Conservation (phyloP, 257 asterid species). For the Solanum lycopersicoides region DNA sequence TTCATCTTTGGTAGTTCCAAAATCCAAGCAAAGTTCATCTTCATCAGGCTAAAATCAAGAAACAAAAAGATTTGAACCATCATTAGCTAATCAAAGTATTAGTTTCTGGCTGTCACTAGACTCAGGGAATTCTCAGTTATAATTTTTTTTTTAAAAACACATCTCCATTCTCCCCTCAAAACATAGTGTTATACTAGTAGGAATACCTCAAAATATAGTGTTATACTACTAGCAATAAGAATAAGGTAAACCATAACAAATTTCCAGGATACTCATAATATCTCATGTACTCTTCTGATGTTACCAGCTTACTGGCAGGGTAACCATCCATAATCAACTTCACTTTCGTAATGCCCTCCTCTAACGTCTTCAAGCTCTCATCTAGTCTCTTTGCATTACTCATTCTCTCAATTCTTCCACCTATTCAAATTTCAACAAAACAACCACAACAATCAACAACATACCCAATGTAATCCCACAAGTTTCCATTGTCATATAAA, state of each 20-base stretch:
- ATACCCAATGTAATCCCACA: not conserved
- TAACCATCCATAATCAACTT: constrained; percentile 6
- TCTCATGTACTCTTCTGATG: constrained; percentile 9
- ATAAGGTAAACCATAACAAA: not conserved
- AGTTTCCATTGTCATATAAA: not conserved
- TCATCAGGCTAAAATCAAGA: not conserved
- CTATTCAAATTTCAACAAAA: not conserved
- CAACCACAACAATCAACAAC: not conserved
- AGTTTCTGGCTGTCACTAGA: not conserved
- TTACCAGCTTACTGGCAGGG: constrained; percentile 1
- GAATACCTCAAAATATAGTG: not conserved
- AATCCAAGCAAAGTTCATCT: not conserved
- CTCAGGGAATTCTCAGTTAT: not conserved
- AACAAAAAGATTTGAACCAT: not conserved
- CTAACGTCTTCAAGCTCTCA: constrained; percentile 1
- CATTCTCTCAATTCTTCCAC: not conserved
- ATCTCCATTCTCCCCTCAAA: not conserved
- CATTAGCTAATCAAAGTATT: not conserved
- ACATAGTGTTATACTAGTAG: not conserved
- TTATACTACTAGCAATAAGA: not conserved
- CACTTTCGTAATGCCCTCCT: constrained; percentile 4
- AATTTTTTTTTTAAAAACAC: not conserved
- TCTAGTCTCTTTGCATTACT: not conserved
- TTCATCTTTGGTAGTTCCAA: not conserved
- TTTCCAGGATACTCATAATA: constrained; percentile 15